Evolutionary conservation across 352 stramenopile species (phyloP).

Genomic region (Phytopythium aichiense): DNA sequence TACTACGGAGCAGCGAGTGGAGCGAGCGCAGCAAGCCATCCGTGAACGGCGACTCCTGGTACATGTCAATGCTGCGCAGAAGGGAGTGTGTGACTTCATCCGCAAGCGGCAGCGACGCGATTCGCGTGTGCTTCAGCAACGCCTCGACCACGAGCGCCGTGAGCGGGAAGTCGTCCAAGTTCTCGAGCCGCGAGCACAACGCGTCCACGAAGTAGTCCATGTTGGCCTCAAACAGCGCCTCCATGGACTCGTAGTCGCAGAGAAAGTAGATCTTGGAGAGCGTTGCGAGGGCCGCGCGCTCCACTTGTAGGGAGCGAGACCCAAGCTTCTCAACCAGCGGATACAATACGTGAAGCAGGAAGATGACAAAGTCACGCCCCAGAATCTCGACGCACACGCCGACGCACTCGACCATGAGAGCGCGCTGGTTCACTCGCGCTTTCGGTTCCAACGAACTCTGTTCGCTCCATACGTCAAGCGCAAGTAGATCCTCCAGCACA

Average conservation of each 20-base stretch:
- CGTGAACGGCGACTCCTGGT: constrained; percentile 57
- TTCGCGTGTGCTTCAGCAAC: constrained; percentile 53
- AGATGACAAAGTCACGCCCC: constrained; percentile 40
- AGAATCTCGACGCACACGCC: constrained; percentile 70
- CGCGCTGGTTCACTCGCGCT: constrained; percentile 33
- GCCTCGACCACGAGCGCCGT: constrained; percentile 76
- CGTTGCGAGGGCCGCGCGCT: constrained; percentile 63
- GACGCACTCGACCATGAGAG: constrained; percentile 72
- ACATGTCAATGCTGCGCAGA: constrained; percentile 66
- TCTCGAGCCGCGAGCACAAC: constrained; percentile 61
- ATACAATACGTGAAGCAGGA: constrained; percentile 74
- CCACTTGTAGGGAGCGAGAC: constrained; percentile 48
- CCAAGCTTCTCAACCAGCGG: constrained; percentile 84
- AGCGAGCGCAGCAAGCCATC: constrained; percentile 55
- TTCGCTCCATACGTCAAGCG: constrained; percentile 40
- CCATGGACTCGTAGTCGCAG: constrained; percentile 48
- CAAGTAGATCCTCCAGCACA: constrained; percentile 70
- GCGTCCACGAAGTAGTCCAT: constrained; percentile 89
- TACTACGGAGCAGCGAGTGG: constrained; percentile 48
- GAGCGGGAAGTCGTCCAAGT: constrained; percentile 64
- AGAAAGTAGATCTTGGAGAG: constrained; percentile 64
- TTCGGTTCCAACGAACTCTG: constrained; percentile 5
- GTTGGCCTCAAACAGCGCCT: constrained; percentile 68
- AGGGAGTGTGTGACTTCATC: constrained; percentile 74
- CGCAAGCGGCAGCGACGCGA: constrained; percentile 68